Percentiles rank a stretch among this genome's conserved stretches.
Evolutionary conservation across 2,329 filamentous ascomycete genomes (phyloP).

Genomic region (Ceratocystis cubensis): DNA sequence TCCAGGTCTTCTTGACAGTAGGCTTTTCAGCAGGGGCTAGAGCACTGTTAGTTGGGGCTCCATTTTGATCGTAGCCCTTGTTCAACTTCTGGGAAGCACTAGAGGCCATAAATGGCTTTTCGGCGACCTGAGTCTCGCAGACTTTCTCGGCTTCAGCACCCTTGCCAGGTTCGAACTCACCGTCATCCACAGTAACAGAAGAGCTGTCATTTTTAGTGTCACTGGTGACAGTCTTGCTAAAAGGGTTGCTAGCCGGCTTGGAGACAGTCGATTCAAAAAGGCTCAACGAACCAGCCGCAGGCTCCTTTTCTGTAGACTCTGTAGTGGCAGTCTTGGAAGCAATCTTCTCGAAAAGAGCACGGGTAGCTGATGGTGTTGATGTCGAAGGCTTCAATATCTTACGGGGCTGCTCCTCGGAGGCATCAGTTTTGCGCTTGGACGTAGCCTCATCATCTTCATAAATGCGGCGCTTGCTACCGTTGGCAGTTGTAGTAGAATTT

Average conservation of each 20-base stretch:
- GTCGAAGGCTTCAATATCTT: conserved; percentile 38
- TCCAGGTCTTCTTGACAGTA: conserved; percentile 37
- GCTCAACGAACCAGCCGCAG: conserved; percentile 26
- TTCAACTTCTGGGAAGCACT: conserved; percentile 46
- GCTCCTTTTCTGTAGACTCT: conserved; percentile 18
- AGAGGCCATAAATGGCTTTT: background rate
- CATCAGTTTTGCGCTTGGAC: conserved; percentile 28
- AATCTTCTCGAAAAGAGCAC: conserved; percentile 45
- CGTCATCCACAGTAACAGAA: conserved; percentile 19
- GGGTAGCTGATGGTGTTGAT: conserved; percentile 40
- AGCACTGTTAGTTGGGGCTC: conserved; percentile 29
- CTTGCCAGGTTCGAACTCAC: conserved; percentile 36
- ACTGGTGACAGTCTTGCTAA: conserved; percentile 45
- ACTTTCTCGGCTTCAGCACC: conserved; percentile 29
- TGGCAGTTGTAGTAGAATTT: conserved; percentile 24
- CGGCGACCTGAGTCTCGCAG: conserved; percentile 28
- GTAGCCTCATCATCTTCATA: conserved; percentile 30
- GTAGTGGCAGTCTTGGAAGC: conserved; percentile 26
- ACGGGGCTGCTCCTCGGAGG: conserved; percentile 37
- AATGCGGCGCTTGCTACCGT: conserved; percentile 40
- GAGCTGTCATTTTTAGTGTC: conserved; percentile 36
- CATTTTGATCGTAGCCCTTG: conserved; percentile 38
- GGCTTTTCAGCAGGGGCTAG: conserved; percentile 27
- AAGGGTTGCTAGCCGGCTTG: conserved; percentile 40
- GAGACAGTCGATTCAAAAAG: conserved; percentile 27